Base-by-base conservation (phyloP, 1,284 basidiomycete genomes). In the Omphalotus olearius region DNA sequence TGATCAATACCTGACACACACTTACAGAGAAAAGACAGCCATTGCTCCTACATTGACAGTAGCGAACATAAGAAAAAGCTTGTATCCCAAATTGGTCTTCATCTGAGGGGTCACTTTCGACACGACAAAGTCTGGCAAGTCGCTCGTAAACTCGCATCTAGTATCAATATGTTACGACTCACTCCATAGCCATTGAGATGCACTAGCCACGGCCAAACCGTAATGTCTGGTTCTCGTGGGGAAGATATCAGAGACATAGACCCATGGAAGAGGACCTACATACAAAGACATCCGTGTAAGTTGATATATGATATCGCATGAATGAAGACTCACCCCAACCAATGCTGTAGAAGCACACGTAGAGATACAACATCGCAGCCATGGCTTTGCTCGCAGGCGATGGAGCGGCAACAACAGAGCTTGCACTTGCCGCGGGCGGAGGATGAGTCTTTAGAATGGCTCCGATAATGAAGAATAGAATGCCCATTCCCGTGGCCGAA, bases 231-330 rank as follows among this genome's bases (percentile, higher is more conserved):
- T 85, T 41, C 83, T 69, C 44, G 83, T 87, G 37, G 80, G 82
- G 73, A 88, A 88, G 61, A 87, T 84, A 61, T 88, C 85, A 6
- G 82, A 70, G 18, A 76, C 76, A 61, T 83, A 83, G n/a, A 82
- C 74, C 80, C 80, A 83, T 14, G 71, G 71, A n/a, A 71, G 53
- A 42, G 65, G 57, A 28, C 58, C 57, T 54, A 26, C 17, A 23
- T 7, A 6, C 17, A 23, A 4, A 17, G 10, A 14, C 36, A 43
- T 37, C 20, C n/a, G 9, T 28, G 2, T 18, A 33, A 35, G 13
- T 33, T 7, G 30, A n/a, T 20, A 35, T 3, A 25, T 36, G 23
- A 14, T 25, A 47, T 49, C 5, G 53, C 52, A 48, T 47, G 67
- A 56, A 28, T 61, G 62, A 10, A 63, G 62, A 59, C 60, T 66